Evolutionary conservation across 768 basidiomycete species (phyloP).

Genomic region (Cyathus striatus): DNA sequence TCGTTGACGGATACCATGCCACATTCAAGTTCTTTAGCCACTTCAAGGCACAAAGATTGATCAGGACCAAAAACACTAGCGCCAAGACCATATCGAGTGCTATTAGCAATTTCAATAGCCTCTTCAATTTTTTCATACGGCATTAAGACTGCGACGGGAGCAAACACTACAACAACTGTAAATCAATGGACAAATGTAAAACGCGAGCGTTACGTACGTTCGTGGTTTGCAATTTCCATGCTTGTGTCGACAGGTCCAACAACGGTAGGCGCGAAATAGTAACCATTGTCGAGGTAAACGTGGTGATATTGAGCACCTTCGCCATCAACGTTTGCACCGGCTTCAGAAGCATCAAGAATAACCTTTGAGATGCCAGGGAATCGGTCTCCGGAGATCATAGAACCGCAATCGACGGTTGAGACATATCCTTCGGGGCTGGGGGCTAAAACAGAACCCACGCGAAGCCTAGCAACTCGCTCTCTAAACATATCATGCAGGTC

Average conservation of each 20-base stretch:
- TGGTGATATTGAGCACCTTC: slow-evolving; percentile 59
- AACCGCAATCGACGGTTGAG: slow-evolving; percentile 76
- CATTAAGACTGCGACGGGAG: slow-evolving; percentile 85
- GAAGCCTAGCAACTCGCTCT: slow-evolving; percentile 62
- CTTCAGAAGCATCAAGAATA: slow-evolving; percentile 61
- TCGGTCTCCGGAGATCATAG: slow-evolving; percentile 76
- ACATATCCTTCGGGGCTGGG: slow-evolving; percentile 64
- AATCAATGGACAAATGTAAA: background rate
- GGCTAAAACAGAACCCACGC: slow-evolving; percentile 73
- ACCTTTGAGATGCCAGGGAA: slow-evolving; percentile 66
- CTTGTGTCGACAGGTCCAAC: slow-evolving; percentile 68
- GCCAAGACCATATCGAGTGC: slow-evolving; percentile 84
- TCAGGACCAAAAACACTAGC: slow-evolving; percentile 93
- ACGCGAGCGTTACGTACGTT: slow-evolving; percentile 63
- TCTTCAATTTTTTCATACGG: slow-evolving; percentile 81
- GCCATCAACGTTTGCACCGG: slow-evolving; percentile 63
- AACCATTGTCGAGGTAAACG: slow-evolving; percentile 62
- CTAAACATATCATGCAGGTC: slow-evolving; percentile 62
- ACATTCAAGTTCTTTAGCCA: slow-evolving; percentile 80
- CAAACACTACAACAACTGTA: slow-evolving; percentile 61
- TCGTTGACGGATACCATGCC: slow-evolving; percentile 99
- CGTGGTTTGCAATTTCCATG: slow-evolving; percentile 76
- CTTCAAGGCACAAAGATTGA: slow-evolving; percentile 68
- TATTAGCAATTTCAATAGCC: slow-evolving; percentile 84
- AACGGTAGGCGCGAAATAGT: slow-evolving; percentile 86